Evolutionary conservation across 805 yeast genomes (phyloP).

Genomic region (Huiozyma naganishii): DNA sequence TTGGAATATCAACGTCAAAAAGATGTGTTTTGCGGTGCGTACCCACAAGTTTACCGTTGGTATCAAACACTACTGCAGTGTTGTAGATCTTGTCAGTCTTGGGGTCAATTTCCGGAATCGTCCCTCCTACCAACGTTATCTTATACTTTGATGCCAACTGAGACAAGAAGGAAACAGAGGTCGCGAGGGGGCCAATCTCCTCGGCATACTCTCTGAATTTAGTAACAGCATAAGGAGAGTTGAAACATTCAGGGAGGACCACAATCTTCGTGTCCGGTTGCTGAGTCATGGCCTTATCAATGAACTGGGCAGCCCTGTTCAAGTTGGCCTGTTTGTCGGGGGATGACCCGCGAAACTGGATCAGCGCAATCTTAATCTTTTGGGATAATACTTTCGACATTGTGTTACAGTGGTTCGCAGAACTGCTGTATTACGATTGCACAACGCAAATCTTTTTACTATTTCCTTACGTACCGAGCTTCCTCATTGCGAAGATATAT

Average conservation of each 20-base stretch:
- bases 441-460: too few species aligned
- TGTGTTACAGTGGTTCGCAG: neutral
- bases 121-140: conserved; percentile 76
- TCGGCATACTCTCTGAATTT: conserved; percentile 87
- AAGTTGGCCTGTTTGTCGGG: conserved; percentile 72
- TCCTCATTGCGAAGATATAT: too few species aligned
- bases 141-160: conserved; percentile 52
- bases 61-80: conserved; percentile 63
- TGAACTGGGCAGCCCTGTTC: conserved; percentile 50
- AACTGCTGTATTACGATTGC: too few species aligned
- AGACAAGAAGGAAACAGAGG: conserved; percentile 42
- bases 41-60: conserved; percentile 66
- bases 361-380: conserved; percentile 65
- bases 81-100: conserved; percentile 51
- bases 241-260: conserved; percentile 92
- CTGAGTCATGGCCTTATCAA: conserved; percentile 47
- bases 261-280: conserved; percentile 61
- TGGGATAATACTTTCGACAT: conserved; percentile 25
- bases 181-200: conserved; percentile 51
- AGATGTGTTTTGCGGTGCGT: conserved; percentile 86
- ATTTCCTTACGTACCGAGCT: too few species aligned
- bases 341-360: conserved; percentile 67
- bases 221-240: conserved; percentile 84
- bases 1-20: conserved; percentile 88
- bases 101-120: conserved; percentile 70